Evolutionary conservation across 106 monocot species (phyloP), one percentile per base, ranked within the genome.

Genomic region (Allium sativum): DNA sequence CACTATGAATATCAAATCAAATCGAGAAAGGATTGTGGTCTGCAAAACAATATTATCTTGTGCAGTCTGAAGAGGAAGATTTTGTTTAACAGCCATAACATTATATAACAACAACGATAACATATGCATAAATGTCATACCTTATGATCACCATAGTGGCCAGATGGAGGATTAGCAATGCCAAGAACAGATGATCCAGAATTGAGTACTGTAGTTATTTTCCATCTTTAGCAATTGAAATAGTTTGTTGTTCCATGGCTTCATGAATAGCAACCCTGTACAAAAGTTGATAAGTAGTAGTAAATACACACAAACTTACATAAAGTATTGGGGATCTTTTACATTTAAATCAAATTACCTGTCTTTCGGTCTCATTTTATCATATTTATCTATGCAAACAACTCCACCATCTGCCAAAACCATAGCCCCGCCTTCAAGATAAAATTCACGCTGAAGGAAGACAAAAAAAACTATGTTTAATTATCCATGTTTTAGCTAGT

Each of bases 351-450:
- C n/a, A n/a, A 17, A 40, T 48, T 71, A 87, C 95, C 95, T 84
- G 74, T 96, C 95, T 82, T 96, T 90, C 56, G 87, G 80, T 54
- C 95, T 96, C 95, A 96, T 96, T 78, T 96, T 96, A 52, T 96
- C 95, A 80, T 90, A 96, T 69, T 96, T 90, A 68, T 96, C 95
- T 59, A 96, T 96, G 55, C 95, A 96, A 14, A 96, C 95, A 18
- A 96, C 95, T 71, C 95, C 95, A 4, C 95, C 95, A 80, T 96
- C 95, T 15, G 95, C 87, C 55, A 96, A 80, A 66, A 96, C 95
- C 95, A 96, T 96, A 42, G 95, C 95, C 16, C 95, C 95, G 73
- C 95, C 95, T 96, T 96, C 95, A 18, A 96, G 75, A 74, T 96
- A 96, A 74, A 96, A 96, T 71, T 96, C 95, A 62, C 95, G 87